Percentiles rank a stretch among this genome's conserved stretches.
Evolutionary conservation across 345 rosid genomes (phyloP).

Genomic region (Kandelia obovata): DNA sequence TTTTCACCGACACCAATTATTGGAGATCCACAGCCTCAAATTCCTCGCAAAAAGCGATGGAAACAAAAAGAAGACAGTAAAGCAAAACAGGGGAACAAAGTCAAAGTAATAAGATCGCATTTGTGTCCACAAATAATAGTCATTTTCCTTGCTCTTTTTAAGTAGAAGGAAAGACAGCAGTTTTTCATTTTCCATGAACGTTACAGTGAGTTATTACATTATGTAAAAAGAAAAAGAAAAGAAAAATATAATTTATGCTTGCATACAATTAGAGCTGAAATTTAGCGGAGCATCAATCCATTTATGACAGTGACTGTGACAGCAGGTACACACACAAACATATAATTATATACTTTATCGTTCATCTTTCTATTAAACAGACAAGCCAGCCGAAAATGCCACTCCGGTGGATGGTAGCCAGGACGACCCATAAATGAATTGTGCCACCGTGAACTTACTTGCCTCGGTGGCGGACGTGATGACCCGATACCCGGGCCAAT

Average conservation of each 20-base stretch:
- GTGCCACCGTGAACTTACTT: constrained; percentile 64
- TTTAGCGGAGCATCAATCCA: background rate
- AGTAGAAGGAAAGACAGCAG: background rate
- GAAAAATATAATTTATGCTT: background rate
- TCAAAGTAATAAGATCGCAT: too few species aligned
- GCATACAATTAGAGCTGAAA: constrained; percentile 2
- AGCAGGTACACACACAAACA: background rate
- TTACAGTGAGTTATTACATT: background rate
- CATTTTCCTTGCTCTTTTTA: too few species aligned
- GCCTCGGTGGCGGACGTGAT: constrained; percentile 70
- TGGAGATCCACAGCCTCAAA: too few species aligned
- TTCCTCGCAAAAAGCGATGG: too few species aligned
- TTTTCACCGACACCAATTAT: too few species aligned
- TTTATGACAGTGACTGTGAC: background rate
- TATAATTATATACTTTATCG: background rate
- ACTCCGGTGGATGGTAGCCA: constrained; percentile 99
- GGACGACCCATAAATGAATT: constrained; percentile 84
- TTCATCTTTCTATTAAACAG: constrained; percentile 28
- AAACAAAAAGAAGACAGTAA: too few species aligned
- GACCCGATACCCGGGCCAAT: constrained; percentile 78
- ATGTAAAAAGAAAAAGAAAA: background rate
- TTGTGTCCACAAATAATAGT: too few species aligned
- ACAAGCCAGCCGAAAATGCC: constrained; percentile 76
- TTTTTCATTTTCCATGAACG: background rate
- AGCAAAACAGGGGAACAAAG: too few species aligned